Conservation (phyloP, 352 stramenopile genomes). For the Globisporangium nunn region DNA sequence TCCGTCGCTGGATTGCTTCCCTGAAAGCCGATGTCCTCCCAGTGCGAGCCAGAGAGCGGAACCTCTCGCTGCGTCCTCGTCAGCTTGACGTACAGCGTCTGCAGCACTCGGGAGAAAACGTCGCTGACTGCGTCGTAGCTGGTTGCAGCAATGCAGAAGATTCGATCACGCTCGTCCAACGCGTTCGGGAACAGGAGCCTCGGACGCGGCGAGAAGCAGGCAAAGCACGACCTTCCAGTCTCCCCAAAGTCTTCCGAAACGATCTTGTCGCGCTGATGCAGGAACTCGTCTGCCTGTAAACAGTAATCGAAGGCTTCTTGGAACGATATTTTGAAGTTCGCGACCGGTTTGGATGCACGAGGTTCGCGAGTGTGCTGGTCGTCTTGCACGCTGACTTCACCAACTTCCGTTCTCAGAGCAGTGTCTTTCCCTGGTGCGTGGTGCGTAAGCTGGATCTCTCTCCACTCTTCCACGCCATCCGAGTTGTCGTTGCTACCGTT, state of each 20-base stretch:
- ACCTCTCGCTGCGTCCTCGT: slow-evolving; percentile 25
- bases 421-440: slow-evolving; percentile 6
- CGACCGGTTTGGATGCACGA: not conserved
- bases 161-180: slow-evolving; percentile 55
- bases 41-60: slow-evolving; percentile 59
- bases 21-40: slow-evolving; percentile 88
- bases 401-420: slow-evolving; percentile 5
- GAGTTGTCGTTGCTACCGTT: not conserved
- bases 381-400: slow-evolving; percentile 17
- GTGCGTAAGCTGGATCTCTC: not conserved
- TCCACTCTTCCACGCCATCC: not conserved
- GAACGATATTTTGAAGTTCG: slow-evolving; percentile 30
- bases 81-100: slow-evolving; percentile 61
- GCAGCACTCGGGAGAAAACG: slow-evolving; percentile 44
- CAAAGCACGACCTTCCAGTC: slow-evolving; percentile 37
- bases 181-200: slow-evolving; percentile 44
- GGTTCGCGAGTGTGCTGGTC: slow-evolving; percentile 17
- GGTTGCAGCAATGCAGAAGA: slow-evolving; percentile 68
- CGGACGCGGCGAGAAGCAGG: slow-evolving; percentile 43
- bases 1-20: slow-evolving; percentile 84
- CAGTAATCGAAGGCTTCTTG: slow-evolving; percentile 40
- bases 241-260: slow-evolving; percentile 39
- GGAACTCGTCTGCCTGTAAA: slow-evolving; percentile 25
- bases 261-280: slow-evolving; percentile 41
- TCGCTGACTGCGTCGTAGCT: slow-evolving; percentile 34